Base-by-base conservation (phyloP, 352 stramenopile species). In the Pythium coloratum region DNA sequence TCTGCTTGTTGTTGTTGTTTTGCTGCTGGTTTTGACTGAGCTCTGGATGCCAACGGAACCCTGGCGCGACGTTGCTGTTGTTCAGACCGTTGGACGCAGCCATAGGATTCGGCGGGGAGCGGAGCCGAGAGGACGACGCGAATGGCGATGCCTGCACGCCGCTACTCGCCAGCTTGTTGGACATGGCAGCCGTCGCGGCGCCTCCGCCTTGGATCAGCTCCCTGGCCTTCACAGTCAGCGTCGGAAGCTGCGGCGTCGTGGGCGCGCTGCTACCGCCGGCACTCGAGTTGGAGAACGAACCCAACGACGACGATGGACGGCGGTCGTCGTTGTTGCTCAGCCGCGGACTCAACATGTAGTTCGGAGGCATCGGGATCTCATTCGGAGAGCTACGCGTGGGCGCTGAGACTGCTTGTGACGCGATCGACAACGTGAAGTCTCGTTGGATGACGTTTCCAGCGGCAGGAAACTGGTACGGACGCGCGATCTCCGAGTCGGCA, bases 291-390 rank as follows among this genome's bases (percentile, higher is more conserved):
- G 60, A 57, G 44, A 76, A 60, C 20, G 60, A 70, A 0, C 38
- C 70, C 0, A 66, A 20, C 24, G 53, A 51, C 20, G 63, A 67
- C 14, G 33, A 53, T n/a, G 57, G 46, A 10, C 59, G 26, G 12
- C 63, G 36, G 0, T 55, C 32, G 13, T 71, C 56, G 26, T 62
- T 33, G 7, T 28, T 3, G 49, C 44, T 12, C 13, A 49, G 36
- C 14, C 42, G 40, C 12, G 71, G 71, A 53, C 71, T 77, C 9
- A 77, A 56, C 59, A 72, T 73, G 53, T 72, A 75, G 20, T 61
- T 63, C 0, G 64, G 69, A 1, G 69, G 69, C 69, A 75, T 71
- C 3, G 59, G 69, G 16, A 75, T 75, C 64, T 64, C 67, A 32
- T 75, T 71, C 6, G 69, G 69, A 2, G 69, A 75, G 49, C 33